Conservation (phyloP, 495 filamentous ascomycete genomes). For the Cercophora sp. region DNA sequence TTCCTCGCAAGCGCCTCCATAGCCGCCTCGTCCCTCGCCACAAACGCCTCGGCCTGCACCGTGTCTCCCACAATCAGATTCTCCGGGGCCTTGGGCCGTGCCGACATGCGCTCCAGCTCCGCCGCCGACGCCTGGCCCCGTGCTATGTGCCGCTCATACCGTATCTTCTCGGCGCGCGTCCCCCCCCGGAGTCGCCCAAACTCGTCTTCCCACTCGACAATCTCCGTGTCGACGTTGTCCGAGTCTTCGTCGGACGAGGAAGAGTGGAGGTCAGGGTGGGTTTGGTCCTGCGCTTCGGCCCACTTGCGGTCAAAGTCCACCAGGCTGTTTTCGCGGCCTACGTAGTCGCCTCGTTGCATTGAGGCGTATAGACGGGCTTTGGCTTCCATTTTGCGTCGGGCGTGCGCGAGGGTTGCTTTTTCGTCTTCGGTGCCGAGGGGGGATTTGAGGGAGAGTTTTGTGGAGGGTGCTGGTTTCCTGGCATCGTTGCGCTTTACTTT, state of each 20-base stretch:
- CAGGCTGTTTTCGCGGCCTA: constrained; percentile 53
- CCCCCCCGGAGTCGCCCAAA: constrained; percentile 73
- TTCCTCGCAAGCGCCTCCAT: constrained; percentile 72
- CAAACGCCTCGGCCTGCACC: constrained; percentile 77
- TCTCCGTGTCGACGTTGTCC: constrained; percentile 46
- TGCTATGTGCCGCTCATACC: constrained; percentile 44
- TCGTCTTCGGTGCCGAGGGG: constrained; percentile 44
- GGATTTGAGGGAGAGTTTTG: constrained; percentile 40
- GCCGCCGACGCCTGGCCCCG: constrained; percentile 42
- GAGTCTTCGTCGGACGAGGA: constrained; percentile 42
- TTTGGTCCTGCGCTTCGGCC: constrained; percentile 58
- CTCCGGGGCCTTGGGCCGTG: constrained; percentile 55
- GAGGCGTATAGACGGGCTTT: constrained; percentile 81
- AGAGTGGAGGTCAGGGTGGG: constrained; percentile 29
- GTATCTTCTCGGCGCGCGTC: constrained; percentile 59
- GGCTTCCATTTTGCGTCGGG: constrained; percentile 75
- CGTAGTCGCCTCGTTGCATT: constrained; percentile 72
- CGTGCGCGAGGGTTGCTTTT: constrained; percentile 48
- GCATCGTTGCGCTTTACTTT: constrained; percentile 62
- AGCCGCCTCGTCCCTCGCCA: constrained; percentile 55
- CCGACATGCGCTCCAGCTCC: constrained; percentile 46
- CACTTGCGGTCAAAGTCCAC: constrained; percentile 96
- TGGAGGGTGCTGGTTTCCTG: constrained; percentile 23
- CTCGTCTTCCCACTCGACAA: constrained; percentile 83
- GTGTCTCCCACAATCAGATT: constrained; percentile 80